These are phyloP conservation scores for Adenanthera pavonina DNA, from an alignment of 306 rosid species.

Conservation along the genomic window DNA sequence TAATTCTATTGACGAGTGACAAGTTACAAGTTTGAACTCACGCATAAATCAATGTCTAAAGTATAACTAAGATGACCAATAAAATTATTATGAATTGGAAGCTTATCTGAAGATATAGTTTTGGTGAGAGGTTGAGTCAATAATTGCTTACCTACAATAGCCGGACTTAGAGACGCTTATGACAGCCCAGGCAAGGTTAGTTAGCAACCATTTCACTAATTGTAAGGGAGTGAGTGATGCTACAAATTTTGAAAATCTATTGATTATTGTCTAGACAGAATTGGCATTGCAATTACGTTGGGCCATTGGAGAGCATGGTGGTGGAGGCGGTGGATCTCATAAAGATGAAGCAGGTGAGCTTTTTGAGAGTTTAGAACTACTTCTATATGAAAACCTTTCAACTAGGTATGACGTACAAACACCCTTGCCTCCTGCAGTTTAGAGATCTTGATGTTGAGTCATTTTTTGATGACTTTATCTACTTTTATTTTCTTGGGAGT, in stretches of 20 bases:
- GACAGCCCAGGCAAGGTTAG: conserved; percentile 86
- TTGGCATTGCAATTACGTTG: conserved; percentile 94
- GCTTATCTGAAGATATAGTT: conserved; percentile 4
- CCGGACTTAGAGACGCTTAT: conserved; percentile 90
- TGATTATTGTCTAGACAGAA: conserved; percentile 68
- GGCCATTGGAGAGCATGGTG: conserved; percentile 94
- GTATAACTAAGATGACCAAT: background rate
- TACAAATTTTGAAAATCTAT: conserved; percentile 36
- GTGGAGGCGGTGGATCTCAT: conserved; percentile 93
- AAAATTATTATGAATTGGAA: conserved; percentile 1
- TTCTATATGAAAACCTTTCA: conserved; percentile 90
- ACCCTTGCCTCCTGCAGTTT: conserved; percentile 33
- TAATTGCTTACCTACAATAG: conserved; percentile 71
- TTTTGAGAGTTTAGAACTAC: conserved; percentile 92
- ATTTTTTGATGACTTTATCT: conserved; percentile 37
- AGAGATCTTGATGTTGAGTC: conserved; percentile 9
- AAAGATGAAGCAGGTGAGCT: conserved; percentile 98
- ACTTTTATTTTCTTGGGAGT: conserved; percentile 49
- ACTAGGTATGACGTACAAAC: conserved; percentile 63
- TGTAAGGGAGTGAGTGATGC: conserved; percentile 13
- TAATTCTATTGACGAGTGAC: no score
- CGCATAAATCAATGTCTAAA: no score
- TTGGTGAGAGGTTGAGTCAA: background rate
- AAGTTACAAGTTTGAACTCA: no score
- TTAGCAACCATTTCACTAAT: conserved; percentile 36